Evolutionary conservation across 2,329 filamentous ascomycete genomes (phyloP), one percentile per base, ranked within the genome.

Genomic region (Alternaria infectoria): DNA sequence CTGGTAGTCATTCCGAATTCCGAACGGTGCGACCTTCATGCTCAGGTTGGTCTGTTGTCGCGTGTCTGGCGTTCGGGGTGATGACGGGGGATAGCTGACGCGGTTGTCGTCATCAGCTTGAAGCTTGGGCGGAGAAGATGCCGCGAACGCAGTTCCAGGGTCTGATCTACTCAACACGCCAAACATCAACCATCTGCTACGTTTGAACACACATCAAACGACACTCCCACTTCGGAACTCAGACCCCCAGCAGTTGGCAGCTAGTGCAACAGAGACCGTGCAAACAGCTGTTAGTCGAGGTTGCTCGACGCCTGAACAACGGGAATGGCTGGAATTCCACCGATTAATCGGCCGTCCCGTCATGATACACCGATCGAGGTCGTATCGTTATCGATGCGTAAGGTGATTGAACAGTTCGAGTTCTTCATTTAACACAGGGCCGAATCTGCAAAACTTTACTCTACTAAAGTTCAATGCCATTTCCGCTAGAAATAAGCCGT

Each of bases 1-100:
- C 11, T 59, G 56, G 11, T 10, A 43, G 43, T 10, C 13, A 50
- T 30, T 54, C 60, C 60, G 60, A 62, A 50, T 36, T 54, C 56
- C 56, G 56, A 59, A 54, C 25, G 30, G 30, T 36, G 7, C 50
- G 19, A 32, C 30, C 19, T 40, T 8, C 26, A 25, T 28, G 32
- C 57, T 8, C 26, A 10, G n/a, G 10, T 6, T 40, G 30, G 19
- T 32, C 45, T 19, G 10, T 25, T 30, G 40, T 58, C 36, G 46
- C 15, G 40, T 52, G 21, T 32, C 17, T 25, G 6, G 49, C 19
- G 40, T 45, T 46, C 49, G 30, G 19, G 23, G 23, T 30, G 36
- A 11, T 21, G 30, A 43, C 19, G 32, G 21, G 45, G 40, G 43
- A 21, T 15, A 28, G 40, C 46, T 51, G 46, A 43, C 32, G 56